A percentile compares a stretch with the other conserved stretches of the same genome.
phyloP scores from a whole-genome alignment of 2,329 filamentous ascomycete species.

The Penicillium frequentans region DNA sequence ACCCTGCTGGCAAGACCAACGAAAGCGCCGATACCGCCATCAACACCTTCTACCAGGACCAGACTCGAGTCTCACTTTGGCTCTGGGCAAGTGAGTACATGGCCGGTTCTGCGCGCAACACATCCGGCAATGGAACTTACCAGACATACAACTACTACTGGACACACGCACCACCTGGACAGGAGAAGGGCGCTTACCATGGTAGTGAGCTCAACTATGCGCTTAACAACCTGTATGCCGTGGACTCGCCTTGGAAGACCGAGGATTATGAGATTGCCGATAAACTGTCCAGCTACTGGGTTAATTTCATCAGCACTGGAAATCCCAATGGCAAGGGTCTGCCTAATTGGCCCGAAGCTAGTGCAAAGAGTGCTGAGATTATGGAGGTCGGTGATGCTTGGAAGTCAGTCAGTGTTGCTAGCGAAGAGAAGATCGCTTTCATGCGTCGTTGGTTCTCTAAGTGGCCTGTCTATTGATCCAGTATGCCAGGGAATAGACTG shows the following conservation, averaged over 20 bases:
- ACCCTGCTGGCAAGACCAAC: neutral
- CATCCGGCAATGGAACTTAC: neutral
- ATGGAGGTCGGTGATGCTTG: neutral
- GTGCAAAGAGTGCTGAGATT: neutral
- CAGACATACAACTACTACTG: neutral
- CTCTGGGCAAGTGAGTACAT: neutral
- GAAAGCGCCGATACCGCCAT: neutral
- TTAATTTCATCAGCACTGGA: neutral
- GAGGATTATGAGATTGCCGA: conserved; percentile 1
- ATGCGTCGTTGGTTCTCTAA: neutral
- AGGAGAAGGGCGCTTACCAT: neutral
- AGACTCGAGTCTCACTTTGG: neutral
- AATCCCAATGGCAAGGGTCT: neutral
- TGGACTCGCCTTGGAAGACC: neutral
- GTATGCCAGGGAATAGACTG: neutral
- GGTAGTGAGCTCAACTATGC: conserved; percentile 1
- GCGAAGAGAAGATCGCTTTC: neutral
- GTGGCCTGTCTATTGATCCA: neutral
- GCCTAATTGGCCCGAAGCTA: neutral
- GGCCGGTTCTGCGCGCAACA: neutral
- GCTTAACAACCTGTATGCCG: neutral
- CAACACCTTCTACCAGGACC: neutral
- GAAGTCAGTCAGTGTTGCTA: neutral
- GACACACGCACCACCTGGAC: neutral
- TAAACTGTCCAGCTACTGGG: neutral